Base-by-base conservation (phyloP, 116 monocot species). In the Papilionanthe hybrid region DNA sequence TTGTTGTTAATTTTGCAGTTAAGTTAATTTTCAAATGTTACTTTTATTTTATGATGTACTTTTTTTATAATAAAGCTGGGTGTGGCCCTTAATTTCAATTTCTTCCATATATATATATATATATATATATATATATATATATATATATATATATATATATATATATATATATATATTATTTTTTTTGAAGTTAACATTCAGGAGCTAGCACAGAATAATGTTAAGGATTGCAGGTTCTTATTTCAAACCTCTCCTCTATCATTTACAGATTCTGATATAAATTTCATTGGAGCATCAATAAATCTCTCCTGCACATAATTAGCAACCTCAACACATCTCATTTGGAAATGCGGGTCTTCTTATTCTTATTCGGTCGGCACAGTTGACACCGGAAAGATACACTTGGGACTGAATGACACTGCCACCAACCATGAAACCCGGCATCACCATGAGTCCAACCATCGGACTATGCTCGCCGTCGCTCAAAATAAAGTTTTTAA, bases 391-490 rank as follows among this genome's bases (percentile, higher is more conserved):
- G 17, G 90, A 86, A 73, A 99, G 86, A 77, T 94, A 99, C 66
- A 99, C 99, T 27, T 84, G 91, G 25, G 90, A 84, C 68, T 88
- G 93, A 37, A 99, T 85, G 10, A 95, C 81, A 28, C 85, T 91
- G 4, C 85, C 85, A 1, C 89, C 88, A 53, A 99, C 82, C 90
- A 93, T 78, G 71, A 99, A 99, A 42, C 99, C 99, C 0, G 99
- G 99, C 99, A 93, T 91, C 72, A 95, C 86, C 95, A 95, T 95
- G 29, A 99, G 87, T 32, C 95, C 99, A 79, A 99, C 93, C 78
- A 80, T 90, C 10, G 91, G 91, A 53, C 84, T 95, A 82, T 84
- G 78, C 45, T 83, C 91, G 37, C 75, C 84, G 71, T 94, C 94
- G 0, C 44, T 83, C 18, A 88, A 37, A 42, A 89, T 76, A 30